Base-by-base conservation (phyloP, 208 protist genomes). In the Trypanosomatidae sp. region DNA sequence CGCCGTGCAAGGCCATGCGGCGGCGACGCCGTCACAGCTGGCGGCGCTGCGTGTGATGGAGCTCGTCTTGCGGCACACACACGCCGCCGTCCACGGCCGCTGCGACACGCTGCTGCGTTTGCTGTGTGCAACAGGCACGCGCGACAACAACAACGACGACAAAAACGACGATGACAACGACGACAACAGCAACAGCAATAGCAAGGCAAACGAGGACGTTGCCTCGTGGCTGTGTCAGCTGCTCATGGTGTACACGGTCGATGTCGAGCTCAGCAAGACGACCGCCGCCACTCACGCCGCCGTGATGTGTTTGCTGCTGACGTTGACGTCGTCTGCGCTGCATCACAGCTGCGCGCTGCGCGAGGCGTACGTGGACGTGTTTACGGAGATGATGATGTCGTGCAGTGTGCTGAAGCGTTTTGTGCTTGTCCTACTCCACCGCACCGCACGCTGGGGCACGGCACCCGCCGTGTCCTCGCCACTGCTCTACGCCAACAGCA, bases 311-410 rank as follows among this genome's bases (percentile, higher is more conserved):
- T 54, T 92, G 28, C 59, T 92, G 18, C 55, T 88, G 3, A 83
- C 69, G n/a, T 66, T 88, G 67, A 83, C 53, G 22, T 80, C 77
- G 16, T 71, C 77, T 28, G 69, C 77, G 15, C 62, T 92, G 39
- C 76, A 88, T 37, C 82, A 92, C 64, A 56, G 40, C 39, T 79
- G 66, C 6, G 45, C 51, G 11, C 68, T 71, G 15, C 33, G 56
- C 19, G 61, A 83, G 44, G 53, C 48, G 8, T 32, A 48, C n/a
- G 72, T 80, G 37, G 82, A 92, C 49, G 33, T 83, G 15, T 92
- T 88, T 44, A 84, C 70, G 35, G 75, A 86, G 43, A 57, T 78
- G 38, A 77, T 88, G 15, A 56, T 92, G 56, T 56, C 58, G 3
- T 80, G 51, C 15, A 45, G 56, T 2, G 30, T 48, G 10, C 59